Evolutionary conservation across 345 rosid genomes (phyloP).

Genomic region (Citrus medica): DNA sequence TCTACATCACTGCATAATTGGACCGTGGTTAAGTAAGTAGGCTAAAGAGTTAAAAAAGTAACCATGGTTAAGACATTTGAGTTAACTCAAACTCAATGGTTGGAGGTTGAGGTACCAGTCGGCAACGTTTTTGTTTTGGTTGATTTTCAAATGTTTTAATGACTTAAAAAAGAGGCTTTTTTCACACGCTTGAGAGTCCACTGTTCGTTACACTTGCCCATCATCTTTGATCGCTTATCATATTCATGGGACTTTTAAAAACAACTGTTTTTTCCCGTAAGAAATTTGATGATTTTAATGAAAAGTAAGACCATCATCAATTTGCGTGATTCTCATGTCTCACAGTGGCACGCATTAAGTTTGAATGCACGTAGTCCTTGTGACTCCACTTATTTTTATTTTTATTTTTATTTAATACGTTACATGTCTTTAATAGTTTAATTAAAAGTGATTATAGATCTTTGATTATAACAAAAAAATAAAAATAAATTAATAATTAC

Average conservation of each 20-base stretch:
- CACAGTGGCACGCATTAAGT: constrained; percentile 10
- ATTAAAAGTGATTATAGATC: background rate
- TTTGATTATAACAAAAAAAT: background rate
- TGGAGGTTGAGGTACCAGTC: constrained; percentile 29
- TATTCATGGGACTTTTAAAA: background rate
- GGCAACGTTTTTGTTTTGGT: constrained; percentile 14
- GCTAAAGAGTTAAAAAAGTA: constrained; percentile 18
- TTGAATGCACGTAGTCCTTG: constrained; percentile 7
- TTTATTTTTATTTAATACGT: background rate
- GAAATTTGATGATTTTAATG: constrained; percentile 3
- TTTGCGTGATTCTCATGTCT: constrained; percentile 27
- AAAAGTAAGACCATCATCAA: constrained; percentile 8
- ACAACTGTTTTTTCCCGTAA: background rate
- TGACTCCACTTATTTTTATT: constrained; percentile 6
- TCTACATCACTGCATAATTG: constrained; percentile 25
- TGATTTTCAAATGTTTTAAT: background rate
- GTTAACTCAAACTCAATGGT: constrained; percentile 11
- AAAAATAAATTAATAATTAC: no score
- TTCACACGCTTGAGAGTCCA: background rate
- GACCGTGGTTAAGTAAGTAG: constrained; percentile 29
- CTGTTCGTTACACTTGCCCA: background rate
- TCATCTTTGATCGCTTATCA: background rate
- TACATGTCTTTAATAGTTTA: background rate
- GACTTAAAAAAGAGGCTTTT: background rate
- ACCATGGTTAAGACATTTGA: constrained; percentile 32